Evolutionary conservation across 2,329 filamentous ascomycete species (phyloP), one percentile per base, ranked within the genome.

Genomic region (Lachnum nothofagi): DNA sequence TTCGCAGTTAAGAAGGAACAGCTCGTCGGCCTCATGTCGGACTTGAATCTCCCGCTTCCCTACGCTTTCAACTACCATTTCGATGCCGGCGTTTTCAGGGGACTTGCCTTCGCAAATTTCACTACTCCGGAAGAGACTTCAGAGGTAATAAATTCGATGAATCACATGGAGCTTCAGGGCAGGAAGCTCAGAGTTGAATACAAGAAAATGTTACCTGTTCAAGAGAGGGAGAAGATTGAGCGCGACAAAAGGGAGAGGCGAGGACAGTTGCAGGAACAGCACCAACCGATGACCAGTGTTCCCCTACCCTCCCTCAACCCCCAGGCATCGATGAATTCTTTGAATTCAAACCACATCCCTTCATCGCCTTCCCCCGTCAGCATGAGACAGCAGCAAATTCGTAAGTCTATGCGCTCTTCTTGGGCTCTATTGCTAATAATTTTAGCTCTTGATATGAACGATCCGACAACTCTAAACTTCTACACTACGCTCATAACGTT

Each of bases 1-100:
- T 98, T 98, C 67, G 93, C 94, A 23, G 90, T 97, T 49, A 91
- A 95, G 69, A 97, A 97, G 71, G 93, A 98, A 70, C 89, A 91
- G 62, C 77, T 98, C 33, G 88, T 95, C 27, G 82, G 85, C 54
- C 78, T 96, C 59, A 98, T 98, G 93, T 88, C 91, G 7, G 88
- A 95, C 17, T 81, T 97, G 78, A 86, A 89, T 58, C 79, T 98
- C 33, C 93, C 93, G 1, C 81, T 97, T 59, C 93, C 93, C 0
- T 98, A 98, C 65, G 93, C 93, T 10, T 98, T 98, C 77, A 98
- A 98, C 75, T 97, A 98, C 65, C 93, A 98, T 69, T 98, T 98
- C 65, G 93, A 98, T 67, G 94, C 95, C 62, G 93, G 93, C 23
- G 91, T 98, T 23, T 98, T 98, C 73, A 79, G 93, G 49, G 93